Conservation (phyloP, 805 yeast genomes). For the Barnettozyma populi region DNA sequence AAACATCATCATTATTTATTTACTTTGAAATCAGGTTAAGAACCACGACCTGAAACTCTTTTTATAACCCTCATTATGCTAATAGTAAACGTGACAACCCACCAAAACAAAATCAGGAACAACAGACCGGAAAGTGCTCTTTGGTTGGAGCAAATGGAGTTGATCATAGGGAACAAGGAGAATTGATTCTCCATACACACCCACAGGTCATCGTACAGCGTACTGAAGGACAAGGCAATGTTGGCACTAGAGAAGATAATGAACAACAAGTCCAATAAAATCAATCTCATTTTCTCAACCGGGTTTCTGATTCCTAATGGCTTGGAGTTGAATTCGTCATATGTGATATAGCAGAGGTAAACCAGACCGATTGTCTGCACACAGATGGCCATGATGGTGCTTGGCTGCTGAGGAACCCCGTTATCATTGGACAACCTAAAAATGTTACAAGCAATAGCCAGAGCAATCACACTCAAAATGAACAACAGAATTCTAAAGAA, state of each 20-base stretch:
- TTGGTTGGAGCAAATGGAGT: slow-evolving; percentile 69
- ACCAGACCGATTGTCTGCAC: slow-evolving; percentile 76
- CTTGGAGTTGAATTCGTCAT: slow-evolving; percentile 87
- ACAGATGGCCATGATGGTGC: slow-evolving; percentile 87
- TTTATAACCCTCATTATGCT: slow-evolving; percentile 81
- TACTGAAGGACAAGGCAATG: slow-evolving; percentile 76
- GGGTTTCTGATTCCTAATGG: slow-evolving; percentile 91
- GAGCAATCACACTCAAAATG: slow-evolving; percentile 56
- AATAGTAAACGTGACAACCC: slow-evolving; percentile 83
- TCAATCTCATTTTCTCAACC: slow-evolving; percentile 70
- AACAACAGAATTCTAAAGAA: slow-evolving; percentile 59
- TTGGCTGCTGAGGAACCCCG: slow-evolving; percentile 66
- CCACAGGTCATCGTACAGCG: slow-evolving; percentile 78
- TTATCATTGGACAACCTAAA: slow-evolving; percentile 34
- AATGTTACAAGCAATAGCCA: slow-evolving; percentile 66
- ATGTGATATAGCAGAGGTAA: slow-evolving; percentile 75
- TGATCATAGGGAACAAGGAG: slow-evolving; percentile 30
- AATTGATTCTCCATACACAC: slow-evolving; percentile 43
- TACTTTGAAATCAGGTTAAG: background rate
- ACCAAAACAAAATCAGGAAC: slow-evolving; percentile 65
- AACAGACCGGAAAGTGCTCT: slow-evolving; percentile 73
- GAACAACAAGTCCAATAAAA: slow-evolving; percentile 78
- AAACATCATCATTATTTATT: background rate
- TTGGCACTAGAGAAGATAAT: slow-evolving; percentile 88
- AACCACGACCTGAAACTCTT: slow-evolving; percentile 34